Percentiles rank a stretch among this genome's conserved stretches.
These are phyloP conservation scores for Oryza nivara DNA, from an alignment of 176 grass and related monocot species.

Conservation along the genomic window DNA sequence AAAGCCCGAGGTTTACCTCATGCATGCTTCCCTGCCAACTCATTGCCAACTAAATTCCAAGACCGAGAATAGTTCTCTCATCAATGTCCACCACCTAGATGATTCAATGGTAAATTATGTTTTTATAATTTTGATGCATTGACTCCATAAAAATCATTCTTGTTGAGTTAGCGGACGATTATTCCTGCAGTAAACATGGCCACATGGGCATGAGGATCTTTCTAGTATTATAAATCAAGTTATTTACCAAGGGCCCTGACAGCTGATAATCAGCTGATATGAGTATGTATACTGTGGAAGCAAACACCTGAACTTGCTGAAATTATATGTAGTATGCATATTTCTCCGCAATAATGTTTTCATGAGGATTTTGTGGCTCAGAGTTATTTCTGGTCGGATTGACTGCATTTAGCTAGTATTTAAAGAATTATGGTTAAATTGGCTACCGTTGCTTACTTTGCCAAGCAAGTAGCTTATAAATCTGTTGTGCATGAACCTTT, in stretches of 20 bases:
- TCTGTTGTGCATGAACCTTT: background rate
- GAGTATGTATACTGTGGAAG: background rate
- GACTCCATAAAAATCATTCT: background rate
- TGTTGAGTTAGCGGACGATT: background rate
- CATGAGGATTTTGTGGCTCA: background rate
- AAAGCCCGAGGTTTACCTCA: conserved; percentile 47
- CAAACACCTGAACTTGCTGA: conserved; percentile 3
- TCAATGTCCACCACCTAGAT: conserved; percentile 5
- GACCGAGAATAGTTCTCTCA: conserved; percentile 22
- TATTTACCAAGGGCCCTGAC: background rate
- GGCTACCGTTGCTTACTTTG: background rate
- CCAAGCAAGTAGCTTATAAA: conserved; percentile 3
- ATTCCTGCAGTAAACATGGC: background rate
- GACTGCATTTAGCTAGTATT: conserved; percentile 7
- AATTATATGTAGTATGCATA: background rate
- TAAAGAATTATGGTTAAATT: conserved; percentile 1
- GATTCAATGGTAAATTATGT: conserved; percentile 19
- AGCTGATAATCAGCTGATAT: background rate
- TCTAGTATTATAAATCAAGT: background rate
- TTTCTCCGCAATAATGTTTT: conserved; percentile 7
- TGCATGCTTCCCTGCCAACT: conserved; percentile 69
- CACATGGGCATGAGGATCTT: conserved; percentile 1
- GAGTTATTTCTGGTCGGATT: conserved; percentile 8
- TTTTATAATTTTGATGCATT: conserved; percentile 13
- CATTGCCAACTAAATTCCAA: conserved; percentile 44